These are phyloP conservation scores for Hirsutella thompsonii DNA, from an alignment of 2,329 filamentous ascomycete genomes.

Conservation along the genomic window DNA sequence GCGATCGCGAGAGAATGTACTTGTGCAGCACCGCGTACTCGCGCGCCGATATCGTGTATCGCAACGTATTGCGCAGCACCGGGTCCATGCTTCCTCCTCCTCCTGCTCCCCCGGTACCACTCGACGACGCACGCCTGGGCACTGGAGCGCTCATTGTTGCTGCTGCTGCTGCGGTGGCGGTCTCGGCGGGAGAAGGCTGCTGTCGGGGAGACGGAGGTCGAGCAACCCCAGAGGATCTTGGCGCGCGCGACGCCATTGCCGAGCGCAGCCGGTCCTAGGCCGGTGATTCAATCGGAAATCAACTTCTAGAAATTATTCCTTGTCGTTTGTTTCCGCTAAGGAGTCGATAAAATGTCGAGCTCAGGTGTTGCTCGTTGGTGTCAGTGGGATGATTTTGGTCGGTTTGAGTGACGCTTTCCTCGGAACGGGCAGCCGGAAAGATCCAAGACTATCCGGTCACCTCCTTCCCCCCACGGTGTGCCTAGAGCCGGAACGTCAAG, in stretches of 20 bases:
- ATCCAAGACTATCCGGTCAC: too few relatives aligned
- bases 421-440: too few relatives aligned
- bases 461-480: too few relatives aligned
- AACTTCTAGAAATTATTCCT: too few relatives aligned
- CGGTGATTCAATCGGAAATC: too few relatives aligned
- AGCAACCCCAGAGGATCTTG: not conserved
- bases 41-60: constrained; percentile 72
- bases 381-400: not conserved
- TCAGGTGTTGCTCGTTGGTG: not conserved
- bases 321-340: too few relatives aligned
- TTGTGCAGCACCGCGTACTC: constrained; percentile 80
- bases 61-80: constrained; percentile 70
- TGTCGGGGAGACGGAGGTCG: not conserved
- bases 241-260: constrained; percentile 1
- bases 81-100: constrained; percentile 36
- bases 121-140: too few relatives aligned
- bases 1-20: constrained; percentile 65
- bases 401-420: not conserved
- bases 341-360: too few relatives aligned
- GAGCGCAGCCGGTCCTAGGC: not conserved
- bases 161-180: too few relatives aligned
- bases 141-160: too few relatives aligned
- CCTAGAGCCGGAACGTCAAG: too few relatives aligned
- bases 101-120: too few relatives aligned
- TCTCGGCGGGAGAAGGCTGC: not conserved